Base-by-base conservation (phyloP, 1,284 basidiomycete species). In the Mrakiaceae sp. region DNA sequence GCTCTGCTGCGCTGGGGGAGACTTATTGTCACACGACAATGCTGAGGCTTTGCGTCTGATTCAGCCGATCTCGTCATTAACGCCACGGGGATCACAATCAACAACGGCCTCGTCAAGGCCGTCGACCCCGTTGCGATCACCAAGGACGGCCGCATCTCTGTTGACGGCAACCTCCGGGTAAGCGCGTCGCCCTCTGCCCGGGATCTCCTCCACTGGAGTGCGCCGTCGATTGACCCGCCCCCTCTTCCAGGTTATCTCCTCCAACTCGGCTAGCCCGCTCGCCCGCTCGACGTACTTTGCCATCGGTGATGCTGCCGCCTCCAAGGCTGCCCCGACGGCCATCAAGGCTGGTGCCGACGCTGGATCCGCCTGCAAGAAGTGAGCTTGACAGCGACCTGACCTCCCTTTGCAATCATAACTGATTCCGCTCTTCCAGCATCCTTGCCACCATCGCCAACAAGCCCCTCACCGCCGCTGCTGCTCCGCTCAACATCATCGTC, bases 31-130 rank as follows among this genome's bases (percentile, higher is more conserved):
- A 27, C 27, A 2, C 27, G 27, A 27, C 27, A 27, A 27, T 27
- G 27, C 27, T 27, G 27, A 27, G 2, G 27, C 27, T 27, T 27
- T 27, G 27, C 27, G 27, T 27, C 27, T 27, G 27, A 68, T 11
- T 47, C 55, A 63, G 62, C 57, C 51, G 63, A 44, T 48, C 9
- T 66, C 39, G 16, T 63, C 58, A 48, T 63, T 52, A 52, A 78
- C 59, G 73, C 74, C 8, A 71, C 72, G 12, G 79, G 79, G 11
- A 78, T 76, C 69, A 70, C 67, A 43, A 74, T 78, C n/a, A 76
- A 78, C 67, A 63, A 67, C 47, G 66, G 66, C 9, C 68, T 73
- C 55, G 70, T 79, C 69, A 69, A 68, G 39, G 78, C 80, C 53
- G 71, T 76, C 63, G 68, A 71, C 10, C 68, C 67, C 54, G 69